Base-by-base conservation (phyloP, 2,329 filamentous ascomycete genomes). In the Aspergillus pseudonomiae region DNA sequence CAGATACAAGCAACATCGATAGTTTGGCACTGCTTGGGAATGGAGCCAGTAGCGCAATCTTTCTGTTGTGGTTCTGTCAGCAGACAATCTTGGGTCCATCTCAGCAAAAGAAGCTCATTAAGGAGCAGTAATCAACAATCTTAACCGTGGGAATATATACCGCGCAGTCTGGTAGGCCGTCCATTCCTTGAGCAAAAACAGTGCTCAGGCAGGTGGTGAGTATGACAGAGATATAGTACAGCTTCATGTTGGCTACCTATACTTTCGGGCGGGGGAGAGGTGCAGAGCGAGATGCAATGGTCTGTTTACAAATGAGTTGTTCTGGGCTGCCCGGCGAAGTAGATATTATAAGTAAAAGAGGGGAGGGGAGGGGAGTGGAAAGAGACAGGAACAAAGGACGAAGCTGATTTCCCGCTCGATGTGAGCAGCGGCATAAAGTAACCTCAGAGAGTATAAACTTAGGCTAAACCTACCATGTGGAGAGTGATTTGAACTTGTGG, bases 1-100 rank as follows among this genome's bases (percentile, higher is more conserved):
- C 85, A 87, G 66, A 86, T 84, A 68, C 85, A 87, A 41, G 72
- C 68, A 63, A 81, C 74, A 61, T 85, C 78, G 24, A 82, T 69
- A 19, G 32, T 60, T 36, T 72, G 71, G 66, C 81, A 81, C 9
- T 73, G 77, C 14, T 78, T 73, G 21, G 74, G 74, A 46, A 80
- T 75, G 24, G 82, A 74, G n/a, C 71, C 66, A n/a, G 77, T 78
- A 61, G 80, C 80, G 63, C 81, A 83, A 6, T 46, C 21, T 75
- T 72, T 68, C 77, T 78, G 73, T 57, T 36, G 21, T 16, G 36
- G 34, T 26, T 21, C 41, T 34, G 7, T 67, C 53, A 65, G 65
- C 53, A 48, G 28, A 9, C 34, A 21, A 9, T 41, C 26, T 32
- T 19, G 21, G 16, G 34, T 36, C 14, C 14, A 6, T 36, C 5